phyloP scores from a whole-genome alignment of 2,329 filamentous ascomycete genomes.

The Alternaria metachromatica region DNA sequence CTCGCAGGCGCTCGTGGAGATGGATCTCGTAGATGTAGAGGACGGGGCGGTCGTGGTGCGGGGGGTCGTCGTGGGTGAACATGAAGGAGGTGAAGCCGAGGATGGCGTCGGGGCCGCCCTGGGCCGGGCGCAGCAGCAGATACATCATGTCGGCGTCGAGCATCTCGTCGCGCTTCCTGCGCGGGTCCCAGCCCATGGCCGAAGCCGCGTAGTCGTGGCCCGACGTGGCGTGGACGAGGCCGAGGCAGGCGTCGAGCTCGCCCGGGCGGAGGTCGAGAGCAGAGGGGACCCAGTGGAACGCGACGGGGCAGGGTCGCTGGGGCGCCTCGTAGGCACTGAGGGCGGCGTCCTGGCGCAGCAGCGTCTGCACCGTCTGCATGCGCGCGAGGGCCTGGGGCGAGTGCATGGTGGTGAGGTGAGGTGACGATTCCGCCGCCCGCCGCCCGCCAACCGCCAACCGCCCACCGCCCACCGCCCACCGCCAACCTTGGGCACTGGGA shows the following conservation, averaged over 20 bases:
- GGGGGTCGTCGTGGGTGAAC: slow-evolving; percentile 68
- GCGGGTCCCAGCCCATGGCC: slow-evolving; percentile 67
- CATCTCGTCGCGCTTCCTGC: slow-evolving; percentile 72
- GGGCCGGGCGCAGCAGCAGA: slow-evolving; percentile 56
- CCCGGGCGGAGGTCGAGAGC: slow-evolving; percentile 39
- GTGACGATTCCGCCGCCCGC: background rate
- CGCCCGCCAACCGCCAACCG: background rate
- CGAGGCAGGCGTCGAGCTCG: slow-evolving; percentile 59
- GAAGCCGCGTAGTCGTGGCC: slow-evolving; percentile 68
- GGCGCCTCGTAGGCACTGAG: slow-evolving; percentile 2
- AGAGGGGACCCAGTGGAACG: slow-evolving; percentile 32
- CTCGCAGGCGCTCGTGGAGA: slow-evolving; percentile 62
- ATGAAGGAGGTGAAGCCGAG: slow-evolving; percentile 65
- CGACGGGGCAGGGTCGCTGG: slow-evolving; percentile 2
- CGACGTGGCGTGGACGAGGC: slow-evolving; percentile 69
- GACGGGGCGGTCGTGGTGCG: slow-evolving; percentile 58
- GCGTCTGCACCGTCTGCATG: background rate
- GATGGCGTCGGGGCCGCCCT: slow-evolving; percentile 12
- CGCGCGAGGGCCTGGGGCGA: slow-evolving; percentile 5
- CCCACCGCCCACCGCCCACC: background rate
- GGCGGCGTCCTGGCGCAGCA: slow-evolving; percentile 10
- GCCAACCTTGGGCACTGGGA: background rate
- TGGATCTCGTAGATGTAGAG: slow-evolving; percentile 84
- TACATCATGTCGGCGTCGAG: slow-evolving; percentile 70
- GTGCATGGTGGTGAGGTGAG: background rate